A percentile compares a stretch with the other conserved stretches of the same genome.
Evolutionary conservation across 2,329 filamentous ascomycete species (phyloP).

Genomic region (Dothideomycetes sp.): DNA sequence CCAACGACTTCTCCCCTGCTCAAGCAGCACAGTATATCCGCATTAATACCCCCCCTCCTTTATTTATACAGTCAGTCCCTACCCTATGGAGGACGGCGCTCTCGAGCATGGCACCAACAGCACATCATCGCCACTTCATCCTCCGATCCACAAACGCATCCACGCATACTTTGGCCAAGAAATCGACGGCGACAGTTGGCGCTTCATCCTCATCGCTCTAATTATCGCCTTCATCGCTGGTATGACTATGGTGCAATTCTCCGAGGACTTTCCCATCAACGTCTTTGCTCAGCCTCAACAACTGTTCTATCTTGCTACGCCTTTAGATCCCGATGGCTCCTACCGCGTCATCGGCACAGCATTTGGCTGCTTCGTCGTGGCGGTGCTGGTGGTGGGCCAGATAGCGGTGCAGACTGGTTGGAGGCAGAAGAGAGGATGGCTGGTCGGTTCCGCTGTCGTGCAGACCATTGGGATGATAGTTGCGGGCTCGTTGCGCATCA

Average conservation of each 20-base stretch:
- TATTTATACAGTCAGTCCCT: too few relatives aligned
- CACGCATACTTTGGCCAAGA: too few relatives aligned
- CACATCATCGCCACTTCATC: too few relatives aligned
- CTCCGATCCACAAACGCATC: too few relatives aligned
- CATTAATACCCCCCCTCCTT: too few relatives aligned
- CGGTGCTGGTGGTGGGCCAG: not conserved
- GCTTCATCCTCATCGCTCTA: not conserved
- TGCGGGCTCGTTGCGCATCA: not conserved
- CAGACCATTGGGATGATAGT: not conserved
- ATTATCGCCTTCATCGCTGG: not conserved
- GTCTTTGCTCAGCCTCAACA: not conserved
- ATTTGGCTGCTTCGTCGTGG: not conserved
- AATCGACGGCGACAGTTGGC: not conserved
- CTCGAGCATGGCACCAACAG: too few relatives aligned
- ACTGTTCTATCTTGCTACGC: not conserved
- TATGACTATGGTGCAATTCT: not conserved
- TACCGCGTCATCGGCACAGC: not conserved
- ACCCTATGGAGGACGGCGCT: too few relatives aligned
- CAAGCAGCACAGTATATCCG: too few relatives aligned
- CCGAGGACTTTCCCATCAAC: not conserved
- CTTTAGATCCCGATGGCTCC: not conserved
- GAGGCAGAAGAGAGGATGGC: not conserved
- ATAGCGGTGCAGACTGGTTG: not conserved
- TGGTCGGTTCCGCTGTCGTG: not conserved
- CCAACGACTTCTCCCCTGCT: too few relatives aligned